Base-by-base conservation (phyloP, 345 rosid genomes). In the Iberis pinnata region DNA sequence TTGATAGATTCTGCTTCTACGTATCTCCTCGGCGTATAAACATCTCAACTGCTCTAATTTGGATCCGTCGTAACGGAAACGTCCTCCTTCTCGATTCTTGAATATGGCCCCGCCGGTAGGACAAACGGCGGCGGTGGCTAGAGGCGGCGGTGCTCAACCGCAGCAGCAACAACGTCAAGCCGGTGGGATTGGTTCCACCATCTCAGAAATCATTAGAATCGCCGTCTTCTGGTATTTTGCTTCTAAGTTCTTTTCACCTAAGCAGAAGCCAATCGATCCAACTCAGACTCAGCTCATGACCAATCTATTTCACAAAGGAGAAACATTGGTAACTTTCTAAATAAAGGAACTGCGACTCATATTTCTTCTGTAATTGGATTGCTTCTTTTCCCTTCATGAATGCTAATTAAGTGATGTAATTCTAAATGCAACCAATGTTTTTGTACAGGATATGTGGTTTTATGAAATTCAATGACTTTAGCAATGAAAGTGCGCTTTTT, bases 221-320 rank as follows among this genome's bases (percentile, higher is more conserved):
- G 92, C 88, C n/a, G 78, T 90, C 11, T 84, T 90, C 69, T 84
- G 87, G 82, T 87, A 82, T 68, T 87, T 87, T 49, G 94, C 85
- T 58, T 83, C 99, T 27, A 87, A 82, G 53, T 82, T 90, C 75
- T 82, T 90, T 72, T 37, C 94, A 40, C 88, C 99, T 4, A 92
- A 85, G 70, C 73, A 49, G 41, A 65, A 65, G 47, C 79, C 88
- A 1, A 19, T 62, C 24, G 92, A 81, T 32, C 85, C 94, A 25
- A 50, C 94, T 39, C 56, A 74, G 18, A 50, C 61, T 25, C 70
- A 26, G 8, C 81, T 83, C 53, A 73, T 65, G 72, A 73, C 87
- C 67, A 92, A 88, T 70, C 76, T 85, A 70, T 85, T 92, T 80
- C 86, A 81, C 8, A 81, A 72, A 40, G 95, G 81, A 63, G 97